Percentiles rank a stretch among this genome's conserved stretches.
These are phyloP conservation scores for Colletotrichum sp. DNA, from an alignment of 2,329 filamentous ascomycete genomes.

Conservation along the genomic window DNA sequence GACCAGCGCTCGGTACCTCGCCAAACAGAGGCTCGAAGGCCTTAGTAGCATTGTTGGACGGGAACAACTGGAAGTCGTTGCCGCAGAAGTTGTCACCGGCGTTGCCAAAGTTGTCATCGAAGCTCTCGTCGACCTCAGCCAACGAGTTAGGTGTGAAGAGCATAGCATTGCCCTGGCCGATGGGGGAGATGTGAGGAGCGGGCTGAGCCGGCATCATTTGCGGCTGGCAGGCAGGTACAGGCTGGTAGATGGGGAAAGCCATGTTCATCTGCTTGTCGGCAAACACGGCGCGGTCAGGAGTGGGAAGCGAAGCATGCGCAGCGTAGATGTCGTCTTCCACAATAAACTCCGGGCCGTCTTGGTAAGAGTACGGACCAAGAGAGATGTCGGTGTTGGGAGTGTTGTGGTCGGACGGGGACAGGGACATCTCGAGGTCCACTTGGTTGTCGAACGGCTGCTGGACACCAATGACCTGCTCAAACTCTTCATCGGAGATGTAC, in stretches of 20 bases:
- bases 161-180: constrained; percentile 71
- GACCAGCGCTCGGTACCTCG: constrained; percentile 54
- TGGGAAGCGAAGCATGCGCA: constrained; percentile 60
- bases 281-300: constrained; percentile 39
- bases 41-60: constrained; percentile 43
- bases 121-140: constrained; percentile 68
- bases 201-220: constrained; percentile 30
- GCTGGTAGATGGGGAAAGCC: constrained; percentile 11
- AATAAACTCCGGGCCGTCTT: constrained; percentile 66
- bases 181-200: constrained; percentile 68
- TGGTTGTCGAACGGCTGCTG: constrained; percentile 28
- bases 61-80: constrained; percentile 72
- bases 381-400: constrained; percentile 49
- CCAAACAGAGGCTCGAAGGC: constrained; percentile 53
- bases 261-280: constrained; percentile 18
- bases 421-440: constrained; percentile 47
- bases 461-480: constrained; percentile 36
- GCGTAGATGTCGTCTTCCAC: constrained; percentile 69
- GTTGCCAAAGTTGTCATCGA: constrained; percentile 55
- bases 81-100: constrained; percentile 38
- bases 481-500: constrained; percentile 54
- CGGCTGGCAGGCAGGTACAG: constrained; percentile 44
- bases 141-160: constrained; percentile 71
- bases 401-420: constrained; percentile 56
- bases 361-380: constrained; percentile 55